Evolutionary conservation across 805 yeast genomes (phyloP), one percentile per base, ranked within the genome.

Genomic region (Monosporozyma unispora): DNA sequence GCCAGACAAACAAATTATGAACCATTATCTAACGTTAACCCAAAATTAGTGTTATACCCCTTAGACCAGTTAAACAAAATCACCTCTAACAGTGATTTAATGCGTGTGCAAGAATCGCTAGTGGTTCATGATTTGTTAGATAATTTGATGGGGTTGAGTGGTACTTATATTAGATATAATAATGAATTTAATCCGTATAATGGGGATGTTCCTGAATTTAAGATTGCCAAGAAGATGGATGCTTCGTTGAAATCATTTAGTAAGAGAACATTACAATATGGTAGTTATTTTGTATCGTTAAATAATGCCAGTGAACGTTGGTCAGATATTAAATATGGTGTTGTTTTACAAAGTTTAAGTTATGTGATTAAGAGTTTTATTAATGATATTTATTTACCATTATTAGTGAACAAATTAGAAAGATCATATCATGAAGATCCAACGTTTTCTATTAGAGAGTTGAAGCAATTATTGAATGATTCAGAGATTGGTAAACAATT

Each of bases 141-240:
- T 56, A 82, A 86, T 1, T 62, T 93, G 12, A 56, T 81, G 29
- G 95, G 95, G 0, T 66, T 75, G 25, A 96, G 89, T 63, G 97
- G 97, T 0, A 72, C 73, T 19, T 87, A 84, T 59, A 78, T 91
- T 33, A 70, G 89, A 42, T 87, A 76, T 60, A 75, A 82, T 29
- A 84, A 79, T 41, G 70, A 73, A 19, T 87, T 78, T 59, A 78
- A 80, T 57, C 80, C 81, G 0, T 50, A 47, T 58, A 46, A 48
- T 14, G 69, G 66, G 12, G 70, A 74, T 31, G 31, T 46, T 12
- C 95, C 96, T 0, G 91, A 84, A 51, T 89, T 76, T 64, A 75
- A 79, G 53, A 76, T 88, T 23, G 82, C 85, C 40, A 83, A 80
- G 55, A 80, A 78, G 50, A 69, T 93, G 57, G 95, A 87, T 58